A percentile compares a stretch with the other conserved stretches of the same genome.
Conservation (phyloP, 768 basidiomycete genomes). For the Arthromyces matolae region DNA sequence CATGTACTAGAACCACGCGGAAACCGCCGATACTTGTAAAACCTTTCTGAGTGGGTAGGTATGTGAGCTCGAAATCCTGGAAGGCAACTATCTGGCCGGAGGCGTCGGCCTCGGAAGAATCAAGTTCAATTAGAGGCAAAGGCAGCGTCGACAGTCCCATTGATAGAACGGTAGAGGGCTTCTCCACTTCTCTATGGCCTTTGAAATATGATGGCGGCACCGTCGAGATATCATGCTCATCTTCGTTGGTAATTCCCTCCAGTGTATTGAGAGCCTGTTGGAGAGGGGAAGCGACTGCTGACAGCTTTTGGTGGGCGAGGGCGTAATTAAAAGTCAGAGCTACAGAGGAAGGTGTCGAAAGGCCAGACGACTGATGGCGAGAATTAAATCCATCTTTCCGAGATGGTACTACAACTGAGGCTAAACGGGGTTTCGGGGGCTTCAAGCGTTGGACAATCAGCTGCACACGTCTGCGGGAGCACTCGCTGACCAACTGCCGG, state of each 20-base stretch:
- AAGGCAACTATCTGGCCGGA: conserved; percentile 33
- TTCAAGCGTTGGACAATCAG: conserved; percentile 68
- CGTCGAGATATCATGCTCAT: conserved; percentile 12
- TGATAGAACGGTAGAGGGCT: conserved; percentile 35
- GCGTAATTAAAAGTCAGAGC: conserved; percentile 49
- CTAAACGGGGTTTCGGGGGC: conserved; percentile 29
- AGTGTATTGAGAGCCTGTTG: conserved; percentile 16
- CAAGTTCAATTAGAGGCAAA: conserved; percentile 43
- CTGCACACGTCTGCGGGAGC: conserved; percentile 37
- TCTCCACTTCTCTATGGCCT: conserved; percentile 32
- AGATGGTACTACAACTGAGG: conserved; percentile 17
- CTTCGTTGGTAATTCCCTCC: conserved; percentile 13
- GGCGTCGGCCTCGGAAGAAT: conserved; percentile 10
- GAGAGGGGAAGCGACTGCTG: conserved; percentile 42
- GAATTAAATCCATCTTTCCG: conserved; percentile 28
- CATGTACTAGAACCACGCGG: conserved; percentile 62
- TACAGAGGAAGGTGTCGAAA: conserved; percentile 48
- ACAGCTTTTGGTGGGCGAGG: conserved; percentile 47
- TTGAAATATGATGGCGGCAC: conserved; percentile 49
- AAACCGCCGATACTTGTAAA: conserved; percentile 67
- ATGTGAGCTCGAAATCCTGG: conserved; percentile 63
- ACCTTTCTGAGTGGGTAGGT: conserved; percentile 54
- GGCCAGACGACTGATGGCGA: conserved; percentile 44
- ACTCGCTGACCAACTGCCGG: conserved; percentile 30
- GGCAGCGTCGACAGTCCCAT: conserved; percentile 50